Evolutionary conservation across 345 rosid species (phyloP).

Genomic region (Melaleuca alternifolia): DNA sequence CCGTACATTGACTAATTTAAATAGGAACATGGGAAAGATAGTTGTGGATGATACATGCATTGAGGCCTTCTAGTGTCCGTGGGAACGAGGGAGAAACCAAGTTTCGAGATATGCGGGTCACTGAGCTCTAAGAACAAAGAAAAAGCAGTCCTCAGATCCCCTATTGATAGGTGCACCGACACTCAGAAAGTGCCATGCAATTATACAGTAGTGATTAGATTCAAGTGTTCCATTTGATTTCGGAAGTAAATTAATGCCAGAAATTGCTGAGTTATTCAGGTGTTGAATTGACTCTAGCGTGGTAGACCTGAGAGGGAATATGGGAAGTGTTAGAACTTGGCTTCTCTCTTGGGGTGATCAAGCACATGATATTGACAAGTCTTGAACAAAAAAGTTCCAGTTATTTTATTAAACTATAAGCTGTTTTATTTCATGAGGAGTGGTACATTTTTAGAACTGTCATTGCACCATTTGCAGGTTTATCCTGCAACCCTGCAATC

Average conservation of each 20-base stretch:
- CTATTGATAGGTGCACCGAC: not conserved
- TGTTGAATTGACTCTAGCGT: not conserved
- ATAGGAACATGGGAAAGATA: slow-evolving; percentile 27
- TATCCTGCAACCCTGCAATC: not conserved
- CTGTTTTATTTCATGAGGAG: not conserved
- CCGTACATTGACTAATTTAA: slow-evolving; percentile 24
- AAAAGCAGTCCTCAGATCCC: not conserved
- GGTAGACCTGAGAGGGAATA: not conserved
- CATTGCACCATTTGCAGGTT: not conserved
- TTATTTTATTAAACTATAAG: not conserved
- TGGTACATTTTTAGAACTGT: not conserved
- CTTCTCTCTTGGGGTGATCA: not conserved
- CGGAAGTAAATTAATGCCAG: not conserved
- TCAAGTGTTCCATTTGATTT: not conserved
- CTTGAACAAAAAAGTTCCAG: not conserved
- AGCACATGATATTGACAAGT: not conserved
- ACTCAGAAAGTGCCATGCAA: not conserved
- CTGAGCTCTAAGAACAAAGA: not conserved
- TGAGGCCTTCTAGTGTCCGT: slow-evolving; percentile 1
- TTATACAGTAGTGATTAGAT: not conserved
- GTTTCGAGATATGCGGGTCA: not conserved
- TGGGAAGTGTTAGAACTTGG: not conserved
- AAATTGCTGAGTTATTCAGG: not conserved
- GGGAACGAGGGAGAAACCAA: not conserved
- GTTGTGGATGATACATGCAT: slow-evolving; percentile 1